Percentiles rank a stretch among this genome's conserved stretches.
These are phyloP conservation scores for Barnettozyma hawaiiensis DNA, from an alignment of 1,139 yeast genomes.

Conservation along the genomic window DNA sequence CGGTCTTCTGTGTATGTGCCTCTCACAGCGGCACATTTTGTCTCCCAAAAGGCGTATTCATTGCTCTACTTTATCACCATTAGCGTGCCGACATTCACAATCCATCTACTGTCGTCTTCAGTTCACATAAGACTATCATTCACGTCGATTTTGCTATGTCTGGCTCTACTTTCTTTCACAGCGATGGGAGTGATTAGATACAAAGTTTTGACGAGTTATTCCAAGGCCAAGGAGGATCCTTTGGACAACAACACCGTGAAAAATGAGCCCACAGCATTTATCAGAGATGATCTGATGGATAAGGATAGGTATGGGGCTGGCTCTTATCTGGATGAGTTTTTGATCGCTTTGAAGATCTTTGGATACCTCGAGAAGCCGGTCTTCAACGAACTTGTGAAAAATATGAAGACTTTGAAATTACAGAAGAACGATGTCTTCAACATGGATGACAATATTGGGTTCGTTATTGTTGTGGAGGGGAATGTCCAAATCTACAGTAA, in stretches of 20 bases:
- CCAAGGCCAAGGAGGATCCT: slow-evolving; percentile 43
- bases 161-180: not conserved
- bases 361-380: slow-evolving; percentile 90
- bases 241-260: not conserved
- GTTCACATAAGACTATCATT: slow-evolving; percentile 23
- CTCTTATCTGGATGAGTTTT: slow-evolving; percentile 78
- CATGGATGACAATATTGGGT: slow-evolving; percentile 72
- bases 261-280: slow-evolving; percentile 14
- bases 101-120: slow-evolving; percentile 17
- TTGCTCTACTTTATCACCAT: slow-evolving; percentile 10
- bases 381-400: slow-evolving; percentile 86
- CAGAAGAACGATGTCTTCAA: slow-evolving; percentile 71
- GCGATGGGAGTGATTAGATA: slow-evolving; percentile 36
- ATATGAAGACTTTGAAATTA: slow-evolving; percentile 84
- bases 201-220: slow-evolving; percentile 45
- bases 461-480: slow-evolving; percentile 94
- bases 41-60: slow-evolving; percentile 4
- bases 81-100: slow-evolving; percentile 15
- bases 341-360: slow-evolving; percentile 86
- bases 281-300: slow-evolving; percentile 25
- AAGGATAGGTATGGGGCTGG: slow-evolving; percentile 42
- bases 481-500: slow-evolving; percentile 73
- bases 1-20: too few relatives aligned
- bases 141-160: slow-evolving; percentile 16
- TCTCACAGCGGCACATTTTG: not conserved